Conservation (phyloP, 768 basidiomycete species). For the Lactarius quietus region DNA sequence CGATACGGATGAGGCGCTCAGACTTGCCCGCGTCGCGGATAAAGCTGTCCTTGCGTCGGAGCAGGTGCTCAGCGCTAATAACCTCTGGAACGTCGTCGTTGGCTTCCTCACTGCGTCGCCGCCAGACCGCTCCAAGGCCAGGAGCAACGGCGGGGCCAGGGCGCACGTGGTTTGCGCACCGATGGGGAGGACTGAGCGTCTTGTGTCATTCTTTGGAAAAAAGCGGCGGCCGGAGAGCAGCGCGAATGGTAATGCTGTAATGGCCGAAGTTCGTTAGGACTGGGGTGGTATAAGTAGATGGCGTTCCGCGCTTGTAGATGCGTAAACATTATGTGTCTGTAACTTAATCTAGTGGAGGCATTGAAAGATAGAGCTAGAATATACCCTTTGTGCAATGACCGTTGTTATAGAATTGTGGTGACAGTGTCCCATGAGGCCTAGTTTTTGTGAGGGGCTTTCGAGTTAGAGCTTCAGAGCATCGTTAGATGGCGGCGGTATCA, state of each 20-base stretch:
- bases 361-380: too few relatives aligned
- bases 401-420: too few relatives aligned
- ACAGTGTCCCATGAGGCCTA: too few relatives aligned
- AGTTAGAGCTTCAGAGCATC: too few relatives aligned
- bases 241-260: not conserved
- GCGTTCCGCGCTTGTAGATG: too few relatives aligned
- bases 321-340: too few relatives aligned
- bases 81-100: slow-evolving; percentile 64
- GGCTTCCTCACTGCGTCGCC: slow-evolving; percentile 58
- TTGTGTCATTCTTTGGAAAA: slow-evolving; percentile 4
- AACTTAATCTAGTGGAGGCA: too few relatives aligned
- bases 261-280: not conserved
- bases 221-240: not conserved
- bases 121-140: slow-evolving; percentile 33
- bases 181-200: not conserved
- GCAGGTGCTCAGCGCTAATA: slow-evolving; percentile 58
- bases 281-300: too few relatives aligned
- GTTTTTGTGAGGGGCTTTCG: too few relatives aligned
- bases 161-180: not conserved
- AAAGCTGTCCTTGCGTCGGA: slow-evolving; percentile 58
- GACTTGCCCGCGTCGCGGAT: slow-evolving; percentile 72
- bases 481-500: too few relatives aligned
- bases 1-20: slow-evolving; percentile 77
- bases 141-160: not conserved
- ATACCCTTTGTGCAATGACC: too few relatives aligned